phyloP scores from a whole-genome alignment of 176 grass and related monocot genomes.

The Stipa capillata region DNA sequence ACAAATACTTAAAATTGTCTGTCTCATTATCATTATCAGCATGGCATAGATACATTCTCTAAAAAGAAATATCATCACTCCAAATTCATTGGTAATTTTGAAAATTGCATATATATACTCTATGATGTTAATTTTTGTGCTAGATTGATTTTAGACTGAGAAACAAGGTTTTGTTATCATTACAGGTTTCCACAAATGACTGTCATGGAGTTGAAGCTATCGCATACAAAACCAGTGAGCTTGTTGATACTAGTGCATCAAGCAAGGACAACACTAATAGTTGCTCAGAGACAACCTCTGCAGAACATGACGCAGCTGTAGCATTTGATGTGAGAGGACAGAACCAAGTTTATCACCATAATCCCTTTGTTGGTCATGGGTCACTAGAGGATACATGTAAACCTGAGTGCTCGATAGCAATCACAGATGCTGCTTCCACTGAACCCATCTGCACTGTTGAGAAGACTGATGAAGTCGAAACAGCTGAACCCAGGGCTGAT shows the following conservation, averaged over 20 bases:
- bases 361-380: constrained; percentile 6
- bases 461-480: neutral
- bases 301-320: constrained; percentile 2
- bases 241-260: neutral
- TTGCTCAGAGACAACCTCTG: neutral
- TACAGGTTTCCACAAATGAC: constrained; percentile 30
- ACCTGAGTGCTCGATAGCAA: constrained; percentile 13
- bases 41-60: neutral
- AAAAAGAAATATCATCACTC: neutral
- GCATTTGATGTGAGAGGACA: neutral
- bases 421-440: constrained; percentile 6
- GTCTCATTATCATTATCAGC: neutral
- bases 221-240: constrained; percentile 9
- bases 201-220: constrained; percentile 3
- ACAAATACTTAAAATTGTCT: neutral
- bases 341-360: constrained; percentile 10
- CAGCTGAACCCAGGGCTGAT: neutral
- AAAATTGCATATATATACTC: neutral
- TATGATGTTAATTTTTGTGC: too few species aligned
- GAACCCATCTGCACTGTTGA: neutral
- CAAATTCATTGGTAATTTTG: neutral
- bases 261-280: constrained; percentile 5
- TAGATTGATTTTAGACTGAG: neutral
- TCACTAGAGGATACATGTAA: neutral
- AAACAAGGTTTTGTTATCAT: constrained; percentile 9